Evolutionary conservation across 345 rosid genomes (phyloP).

Genomic region (Limnanthes douglasii): DNA sequence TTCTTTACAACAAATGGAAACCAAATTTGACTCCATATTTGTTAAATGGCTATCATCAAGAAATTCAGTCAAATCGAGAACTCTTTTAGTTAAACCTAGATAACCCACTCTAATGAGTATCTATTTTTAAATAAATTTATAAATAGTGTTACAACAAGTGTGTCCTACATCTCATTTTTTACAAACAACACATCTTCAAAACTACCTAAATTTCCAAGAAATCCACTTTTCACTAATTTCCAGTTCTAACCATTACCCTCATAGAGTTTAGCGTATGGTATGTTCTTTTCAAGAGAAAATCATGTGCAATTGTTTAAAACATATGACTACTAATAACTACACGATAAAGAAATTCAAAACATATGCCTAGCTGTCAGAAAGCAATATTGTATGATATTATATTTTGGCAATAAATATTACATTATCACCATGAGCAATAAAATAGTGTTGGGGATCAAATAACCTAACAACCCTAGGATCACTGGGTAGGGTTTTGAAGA

Average conservation of each 20-base stretch:
- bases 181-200: conserved; percentile 94
- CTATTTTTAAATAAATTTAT: conserved; percentile 50
- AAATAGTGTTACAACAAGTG: conserved; percentile 60
- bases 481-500: conserved; percentile 77
- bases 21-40: conserved; percentile 73
- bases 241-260: conserved; percentile 90
- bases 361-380: conserved; percentile 62
- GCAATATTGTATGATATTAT: conserved; percentile 84
- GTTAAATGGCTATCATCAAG: conserved; percentile 93
- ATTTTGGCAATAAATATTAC: conserved; percentile 85
- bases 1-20: conserved; percentile 91
- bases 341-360: conserved; percentile 62
- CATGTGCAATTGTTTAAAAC: conserved; percentile 76
- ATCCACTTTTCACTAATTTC: conserved; percentile 67
- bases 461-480: too few relatives aligned
- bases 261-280: conserved; percentile 76
- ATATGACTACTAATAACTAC: conserved; percentile 69
- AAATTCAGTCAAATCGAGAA: conserved; percentile 82
- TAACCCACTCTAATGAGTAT: conserved; percentile 67
- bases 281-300: conserved; percentile 80
- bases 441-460: conserved; percentile 97
- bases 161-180: conserved; percentile 88
- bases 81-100: conserved; percentile 66
- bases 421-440: conserved; percentile 81
- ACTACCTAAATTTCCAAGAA: conserved; percentile 90